Evolutionary conservation across 495 filamentous ascomycete species (phyloP), one percentile per base, ranked within the genome.

Genomic region (Bacidia rubella): DNA sequence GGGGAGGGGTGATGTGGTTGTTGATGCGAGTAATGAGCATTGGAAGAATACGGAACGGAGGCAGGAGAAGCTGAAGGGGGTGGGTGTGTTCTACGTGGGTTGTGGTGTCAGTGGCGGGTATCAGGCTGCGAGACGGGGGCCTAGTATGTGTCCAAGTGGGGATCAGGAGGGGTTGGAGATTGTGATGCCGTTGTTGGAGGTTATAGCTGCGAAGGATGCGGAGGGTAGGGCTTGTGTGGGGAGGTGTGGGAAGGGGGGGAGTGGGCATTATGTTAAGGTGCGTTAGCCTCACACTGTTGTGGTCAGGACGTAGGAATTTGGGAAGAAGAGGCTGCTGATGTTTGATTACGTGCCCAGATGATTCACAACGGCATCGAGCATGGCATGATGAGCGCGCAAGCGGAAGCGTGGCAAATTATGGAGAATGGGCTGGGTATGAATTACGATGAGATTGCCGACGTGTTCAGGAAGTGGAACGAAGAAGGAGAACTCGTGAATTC

Each of bases 351-450:
- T n/a, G 80, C 86, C 29, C 87, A 88, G 64, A 87, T 86, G 81
- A 74, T 85, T 0, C 83, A 87, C 59, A 86, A 87, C 59, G 82
- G 82, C 3, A 85, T 87, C 45, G 81, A 88, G 62, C 80, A 85
- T 46, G 82, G 80, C 17, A 83, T 86, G 79, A 67, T 81, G 57
- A 73, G 71, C 23, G 64, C 73, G 3, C 67, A 79, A 24, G 74
- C 72, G 25, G 83, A 87, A 61, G 76, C 78, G 2, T 88, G 81
- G 80, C 73, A 71, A 0, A 74, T 84, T 21, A 76, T 88, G 64
- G 67, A 71, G 29, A 71, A 70, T 41, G 74, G 77, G 12, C 65
- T 87, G 19, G 74, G 70, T 0, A 74, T 86, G 67, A 60, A 61
- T 9, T 74, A 84, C 54, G 75, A 82, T 15, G 75, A 85, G 47